phyloP scores from a whole-genome alignment of 1,284 basidiomycete genomes.

The Chalciporus sp. region DNA sequence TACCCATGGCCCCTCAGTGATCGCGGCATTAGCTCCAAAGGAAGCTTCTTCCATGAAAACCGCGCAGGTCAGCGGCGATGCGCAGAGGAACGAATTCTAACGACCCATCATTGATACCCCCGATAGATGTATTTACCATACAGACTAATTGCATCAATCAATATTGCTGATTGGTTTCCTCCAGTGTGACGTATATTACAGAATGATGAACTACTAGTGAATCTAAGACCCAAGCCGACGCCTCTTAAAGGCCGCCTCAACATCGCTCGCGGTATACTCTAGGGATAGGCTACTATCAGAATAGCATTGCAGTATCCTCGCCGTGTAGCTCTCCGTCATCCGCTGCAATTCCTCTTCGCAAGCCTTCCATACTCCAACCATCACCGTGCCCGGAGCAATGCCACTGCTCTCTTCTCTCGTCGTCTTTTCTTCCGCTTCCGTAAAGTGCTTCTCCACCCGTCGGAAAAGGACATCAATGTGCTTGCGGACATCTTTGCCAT shows the following conservation, averaged over 20 bases:
- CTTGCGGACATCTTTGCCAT: conserved; percentile 87
- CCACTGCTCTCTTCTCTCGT: conserved; percentile 59
- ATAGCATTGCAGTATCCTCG: conserved; percentile 78
- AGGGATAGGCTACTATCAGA: conserved; percentile 66
- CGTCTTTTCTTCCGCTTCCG: conserved; percentile 70
- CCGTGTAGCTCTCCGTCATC: conserved; percentile 70
- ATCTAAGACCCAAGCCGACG: conserved; percentile 55
- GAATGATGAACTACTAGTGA: conserved; percentile 12
- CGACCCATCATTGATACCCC: conserved; percentile 1
- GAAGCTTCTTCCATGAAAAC: conserved; percentile 13
- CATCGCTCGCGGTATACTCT: conserved; percentile 77
- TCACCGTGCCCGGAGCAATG: conserved; percentile 65
- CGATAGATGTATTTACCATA: background rate
- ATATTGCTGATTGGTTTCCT: too few relatives aligned
- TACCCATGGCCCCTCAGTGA: conserved; percentile 37
- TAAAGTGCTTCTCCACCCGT: conserved; percentile 96
- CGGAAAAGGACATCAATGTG: conserved; percentile 85
- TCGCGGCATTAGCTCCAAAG: conserved; percentile 29
- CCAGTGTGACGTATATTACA: conserved; percentile 4
- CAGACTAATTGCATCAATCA: background rate
- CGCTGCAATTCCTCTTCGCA: conserved; percentile 81
- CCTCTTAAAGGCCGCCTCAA: conserved; percentile 75
- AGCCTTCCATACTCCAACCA: conserved; percentile 86
- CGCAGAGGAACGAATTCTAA: background rate
- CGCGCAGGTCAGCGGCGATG: conserved; percentile 9